Conservation (phyloP, 2,329 filamentous ascomycete species). For the Trichoderma endophyticum region DNA sequence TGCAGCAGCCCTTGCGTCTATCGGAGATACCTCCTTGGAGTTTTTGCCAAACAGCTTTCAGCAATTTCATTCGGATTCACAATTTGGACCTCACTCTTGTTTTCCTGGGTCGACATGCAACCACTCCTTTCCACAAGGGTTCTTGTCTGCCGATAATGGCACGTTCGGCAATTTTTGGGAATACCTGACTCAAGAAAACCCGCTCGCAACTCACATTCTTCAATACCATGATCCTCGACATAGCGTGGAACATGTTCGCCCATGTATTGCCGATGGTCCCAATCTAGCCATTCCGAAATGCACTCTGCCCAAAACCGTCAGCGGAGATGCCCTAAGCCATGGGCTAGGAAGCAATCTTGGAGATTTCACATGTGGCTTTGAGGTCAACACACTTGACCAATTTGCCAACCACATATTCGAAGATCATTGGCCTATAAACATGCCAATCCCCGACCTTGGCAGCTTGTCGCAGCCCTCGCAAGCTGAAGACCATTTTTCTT, state of each 20-base stretch:
- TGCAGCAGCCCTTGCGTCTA: conserved; percentile 32
- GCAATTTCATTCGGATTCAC: background rate
- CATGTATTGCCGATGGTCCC: conserved; percentile 30
- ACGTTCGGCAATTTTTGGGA: conserved; percentile 22
- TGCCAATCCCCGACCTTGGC: background rate
- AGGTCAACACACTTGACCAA: conserved; percentile 27
- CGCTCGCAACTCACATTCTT: conserved; percentile 30
- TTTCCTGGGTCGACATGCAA: background rate
- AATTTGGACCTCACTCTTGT: background rate
- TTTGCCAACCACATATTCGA: conserved; percentile 32
- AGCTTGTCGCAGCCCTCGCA: background rate
- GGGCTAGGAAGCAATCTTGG: conserved; percentile 21
- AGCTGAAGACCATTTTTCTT: background rate
- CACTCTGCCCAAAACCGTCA: conserved; percentile 27
- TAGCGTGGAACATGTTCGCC: conserved; percentile 24
- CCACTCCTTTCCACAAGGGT: background rate
- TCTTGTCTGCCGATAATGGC: conserved; percentile 18
- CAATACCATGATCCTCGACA: conserved; percentile 30
- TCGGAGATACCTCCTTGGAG: conserved; percentile 24
- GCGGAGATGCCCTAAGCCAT: conserved; percentile 18
- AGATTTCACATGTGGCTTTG: conserved; percentile 29
- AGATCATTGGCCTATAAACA: conserved; percentile 24
- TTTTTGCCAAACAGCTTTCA: background rate
- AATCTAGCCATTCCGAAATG: conserved; percentile 27
- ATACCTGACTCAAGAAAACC: conserved; percentile 24